phyloP scores from a whole-genome alignment of 2,329 filamentous ascomycete genomes.

The Nothophoma quercina region DNA sequence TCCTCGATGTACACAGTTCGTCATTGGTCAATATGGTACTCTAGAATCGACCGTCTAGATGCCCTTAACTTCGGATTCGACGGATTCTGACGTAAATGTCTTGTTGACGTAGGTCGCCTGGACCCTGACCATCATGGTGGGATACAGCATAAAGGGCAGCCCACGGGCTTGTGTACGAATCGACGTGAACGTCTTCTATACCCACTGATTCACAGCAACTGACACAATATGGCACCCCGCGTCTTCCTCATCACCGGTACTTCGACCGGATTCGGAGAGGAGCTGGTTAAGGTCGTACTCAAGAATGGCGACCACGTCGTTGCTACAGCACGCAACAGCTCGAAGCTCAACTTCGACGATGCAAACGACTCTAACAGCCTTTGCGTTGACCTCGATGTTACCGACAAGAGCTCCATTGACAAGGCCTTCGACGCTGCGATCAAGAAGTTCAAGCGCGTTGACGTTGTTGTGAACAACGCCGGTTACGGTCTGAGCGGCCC shows the following conservation, averaged over 20 bases:
- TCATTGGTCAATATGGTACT: constrained; percentile 3
- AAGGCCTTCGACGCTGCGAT: constrained; percentile 55
- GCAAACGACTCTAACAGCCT: constrained; percentile 58
- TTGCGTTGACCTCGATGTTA: constrained; percentile 62
- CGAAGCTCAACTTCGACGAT: constrained; percentile 50
- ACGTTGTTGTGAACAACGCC: constrained; percentile 69
- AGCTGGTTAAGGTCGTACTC: constrained; percentile 54
- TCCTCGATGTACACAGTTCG: neutral
- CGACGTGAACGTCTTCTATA: too few relatives aligned
- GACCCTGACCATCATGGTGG: neutral
- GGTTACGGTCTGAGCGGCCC: constrained; percentile 64
- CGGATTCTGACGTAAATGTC: neutral
- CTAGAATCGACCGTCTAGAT: neutral
- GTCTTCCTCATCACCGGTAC: constrained; percentile 59
- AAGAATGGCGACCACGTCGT: constrained; percentile 54
- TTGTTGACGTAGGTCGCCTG: constrained; percentile 7
- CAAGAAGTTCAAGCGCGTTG: constrained; percentile 62
- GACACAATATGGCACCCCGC: constrained; percentile 49
- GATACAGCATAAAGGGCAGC: constrained; percentile 5
- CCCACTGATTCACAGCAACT: too few relatives aligned
- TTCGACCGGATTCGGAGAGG: constrained; percentile 56
- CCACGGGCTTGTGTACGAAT: neutral
- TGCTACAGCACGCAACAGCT: constrained; percentile 56
- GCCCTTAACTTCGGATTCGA: neutral
- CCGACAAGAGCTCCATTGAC: constrained; percentile 54